Conservation (phyloP, 129 eudicot species). For the Centella asiatica region DNA sequence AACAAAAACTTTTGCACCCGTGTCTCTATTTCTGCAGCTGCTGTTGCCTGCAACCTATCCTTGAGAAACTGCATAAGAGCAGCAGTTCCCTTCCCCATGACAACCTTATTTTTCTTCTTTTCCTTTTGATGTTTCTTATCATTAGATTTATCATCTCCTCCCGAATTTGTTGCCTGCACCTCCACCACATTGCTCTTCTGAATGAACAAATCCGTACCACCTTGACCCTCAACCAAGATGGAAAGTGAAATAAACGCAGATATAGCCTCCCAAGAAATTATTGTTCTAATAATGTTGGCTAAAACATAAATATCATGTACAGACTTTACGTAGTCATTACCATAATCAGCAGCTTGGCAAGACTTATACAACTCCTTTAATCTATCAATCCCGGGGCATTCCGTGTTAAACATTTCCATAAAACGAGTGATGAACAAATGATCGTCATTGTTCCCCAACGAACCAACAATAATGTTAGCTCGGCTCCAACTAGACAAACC, state of each 20-base stretch:
- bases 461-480: constrained; percentile 23
- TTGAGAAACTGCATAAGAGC: constrained; percentile 51
- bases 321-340: constrained; percentile 29
- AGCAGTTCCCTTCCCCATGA: constrained; percentile 74
- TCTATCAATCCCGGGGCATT: constrained; percentile 24
- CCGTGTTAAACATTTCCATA: constrained; percentile 17
- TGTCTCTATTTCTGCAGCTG: constrained; percentile 20
- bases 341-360: constrained; percentile 16
- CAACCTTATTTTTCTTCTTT: constrained; percentile 53
- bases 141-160: constrained; percentile 18
- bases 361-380: constrained; percentile 24
- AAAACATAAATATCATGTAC: constrained; percentile 35
- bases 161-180: constrained; percentile 7
- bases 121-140: constrained; percentile 53
- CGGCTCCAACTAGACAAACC: constrained; percentile 44
- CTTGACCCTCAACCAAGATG: background rate
- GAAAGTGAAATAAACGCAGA: constrained; percentile 45
- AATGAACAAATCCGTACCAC: constrained; percentile 4
- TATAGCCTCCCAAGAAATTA: constrained; percentile 60
- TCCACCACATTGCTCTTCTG: background rate
- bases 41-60: constrained; percentile 19
- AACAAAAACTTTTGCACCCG: constrained; percentile 32
- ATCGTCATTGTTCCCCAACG: constrained; percentile 22
- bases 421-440: constrained; percentile 15
- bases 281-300: constrained; percentile 32